Base-by-base conservation (phyloP, 2,329 filamentous ascomycete species). In the Chaetomium strumarium region DNA sequence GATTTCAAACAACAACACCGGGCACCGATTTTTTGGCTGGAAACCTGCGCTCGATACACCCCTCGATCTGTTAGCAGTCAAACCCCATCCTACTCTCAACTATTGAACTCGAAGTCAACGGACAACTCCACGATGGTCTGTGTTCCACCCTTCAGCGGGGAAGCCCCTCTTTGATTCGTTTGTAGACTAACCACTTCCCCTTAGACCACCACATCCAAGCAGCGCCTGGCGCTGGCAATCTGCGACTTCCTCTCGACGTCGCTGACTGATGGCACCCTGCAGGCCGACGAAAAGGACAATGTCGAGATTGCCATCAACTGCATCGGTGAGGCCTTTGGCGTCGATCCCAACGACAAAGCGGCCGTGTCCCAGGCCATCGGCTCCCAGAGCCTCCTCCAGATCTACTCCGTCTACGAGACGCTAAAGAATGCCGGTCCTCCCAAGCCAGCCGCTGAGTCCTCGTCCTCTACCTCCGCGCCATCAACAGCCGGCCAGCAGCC, bases 391-490 rank as follows among this genome's bases (percentile, higher is more conserved):
- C 85, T 99, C 56, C 79, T 90, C 56, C 85, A 86, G 70, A 95
- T 99, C 74, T 99, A 95, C 78, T 84, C 84, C 66, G 90, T 96
- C 60, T 97, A 96, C 73, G 93, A 99, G 75, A 96, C 95, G 73
- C 81, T 96, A 60, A 91, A 91, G 75, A 79, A 81, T 55, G 69
- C 69, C 37, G 60, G 67, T 33, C 61, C 73, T 58, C 61, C 70
- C 1, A 65, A 73, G 11, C 52, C 68, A 39, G 63, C 70, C 13
- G 64, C 75, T 49, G 71, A 77, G 13, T 66, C 75, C 12, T 64
- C 71, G n/a, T 64, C 76, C 71, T 1, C 60, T 66, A 12, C 54
- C 67, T 24, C 63, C 65, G 17, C 51, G 11, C 31, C 68, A 1
- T 56, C 72, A 2, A 59, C 66, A 13, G 66, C 73, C 62, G 62